These are phyloP conservation scores for Sporothrix variecibatus DNA, from an alignment of 2,329 filamentous ascomycete genomes.

Conservation along the genomic window DNA sequence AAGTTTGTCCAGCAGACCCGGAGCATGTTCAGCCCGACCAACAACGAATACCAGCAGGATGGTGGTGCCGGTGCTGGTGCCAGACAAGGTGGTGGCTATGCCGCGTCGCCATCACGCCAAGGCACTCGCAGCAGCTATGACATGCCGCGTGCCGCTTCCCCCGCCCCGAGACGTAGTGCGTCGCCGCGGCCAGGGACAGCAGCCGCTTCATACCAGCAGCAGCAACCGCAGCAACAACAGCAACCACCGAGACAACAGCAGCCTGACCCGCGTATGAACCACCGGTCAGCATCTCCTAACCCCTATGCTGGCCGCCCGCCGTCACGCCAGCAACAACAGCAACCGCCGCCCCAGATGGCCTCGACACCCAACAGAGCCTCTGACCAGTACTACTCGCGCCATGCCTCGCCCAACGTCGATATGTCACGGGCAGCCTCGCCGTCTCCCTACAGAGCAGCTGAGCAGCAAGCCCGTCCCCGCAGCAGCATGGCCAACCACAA, in stretches of 20 bases:
- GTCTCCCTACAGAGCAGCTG: conserved; percentile 43
- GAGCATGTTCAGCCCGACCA: conserved; percentile 64
- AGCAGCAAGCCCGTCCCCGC: conserved; percentile 50
- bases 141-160: conserved; percentile 64
- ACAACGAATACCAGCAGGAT: conserved; percentile 26
- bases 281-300: conserved; percentile 53
- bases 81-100: conserved; percentile 24
- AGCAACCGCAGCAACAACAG: conserved; percentile 25
- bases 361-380: conserved; percentile 48
- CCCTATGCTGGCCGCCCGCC: conserved; percentile 54
- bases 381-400: conserved; percentile 54
- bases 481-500: conserved; percentile 50
- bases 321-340: conserved; percentile 39
- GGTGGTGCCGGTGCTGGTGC: conserved; percentile 29
- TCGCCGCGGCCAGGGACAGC: conserved; percentile 62
- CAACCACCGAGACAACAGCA: conserved; percentile 25
- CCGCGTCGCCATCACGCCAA: conserved; percentile 53
- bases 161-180: conserved; percentile 64
- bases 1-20: conserved; percentile 83
- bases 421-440: conserved; percentile 50
- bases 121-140: conserved; percentile 58
- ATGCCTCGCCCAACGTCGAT: conserved; percentile 52
- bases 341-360: conserved; percentile 34
- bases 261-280: conserved; percentile 42
- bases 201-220: conserved; percentile 34